Evolutionary conservation across 441 rosid species (phyloP).

Genomic region (Omphalea diandra): DNA sequence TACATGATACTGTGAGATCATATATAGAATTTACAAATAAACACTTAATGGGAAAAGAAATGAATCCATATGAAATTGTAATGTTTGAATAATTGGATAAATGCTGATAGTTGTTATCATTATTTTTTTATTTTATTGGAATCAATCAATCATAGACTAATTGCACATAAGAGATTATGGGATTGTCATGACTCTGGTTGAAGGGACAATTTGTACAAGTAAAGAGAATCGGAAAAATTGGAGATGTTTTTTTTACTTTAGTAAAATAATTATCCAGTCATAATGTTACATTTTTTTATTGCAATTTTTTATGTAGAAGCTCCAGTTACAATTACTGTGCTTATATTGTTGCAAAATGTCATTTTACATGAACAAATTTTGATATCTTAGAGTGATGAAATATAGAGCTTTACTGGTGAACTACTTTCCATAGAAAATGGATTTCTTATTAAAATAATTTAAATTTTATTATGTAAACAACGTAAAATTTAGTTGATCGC

Average conservation of each 20-base stretch:
- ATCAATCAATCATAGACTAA: not conserved
- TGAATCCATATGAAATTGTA: not conserved
- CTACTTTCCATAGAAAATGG: not conserved
- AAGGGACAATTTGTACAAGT: not conserved
- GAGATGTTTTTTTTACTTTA: not conserved
- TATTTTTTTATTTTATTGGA: not conserved
- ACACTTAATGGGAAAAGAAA: no score
- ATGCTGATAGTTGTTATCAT: not conserved
- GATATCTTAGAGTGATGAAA: not conserved
- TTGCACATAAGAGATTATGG: not conserved
- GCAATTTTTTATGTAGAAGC: not conserved
- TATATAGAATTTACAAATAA: no score
- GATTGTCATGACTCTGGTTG: not conserved
- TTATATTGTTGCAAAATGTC: not conserved
- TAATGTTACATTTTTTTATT: not conserved
- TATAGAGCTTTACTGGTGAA: not conserved
- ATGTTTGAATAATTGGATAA: not conserved
- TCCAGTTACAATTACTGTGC: not conserved
- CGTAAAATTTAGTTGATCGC: constrained; percentile 10
- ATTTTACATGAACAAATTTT: not conserved
- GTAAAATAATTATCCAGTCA: not conserved
- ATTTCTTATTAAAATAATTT: not conserved
- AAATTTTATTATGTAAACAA: not conserved
- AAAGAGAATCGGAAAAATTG: not conserved
- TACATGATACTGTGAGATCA: no score